These are phyloP conservation scores for Oryza meyeriana DNA, from an alignment of 176 grass and related monocot genomes.

Conservation along the genomic window DNA sequence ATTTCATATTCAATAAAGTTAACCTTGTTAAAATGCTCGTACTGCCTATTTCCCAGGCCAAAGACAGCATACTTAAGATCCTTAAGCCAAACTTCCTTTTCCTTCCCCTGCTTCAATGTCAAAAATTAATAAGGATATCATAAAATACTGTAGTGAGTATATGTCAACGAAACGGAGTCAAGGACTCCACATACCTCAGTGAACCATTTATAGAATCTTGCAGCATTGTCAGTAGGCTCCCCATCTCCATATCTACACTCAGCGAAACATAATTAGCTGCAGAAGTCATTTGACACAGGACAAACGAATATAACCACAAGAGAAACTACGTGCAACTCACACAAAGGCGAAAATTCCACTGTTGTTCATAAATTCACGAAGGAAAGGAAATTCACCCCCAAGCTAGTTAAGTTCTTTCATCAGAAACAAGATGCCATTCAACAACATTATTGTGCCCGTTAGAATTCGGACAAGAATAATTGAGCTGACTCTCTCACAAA, in stretches of 20 bases:
- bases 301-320: not conserved
- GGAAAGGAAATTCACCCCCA: not conserved
- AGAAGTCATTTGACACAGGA: not conserved
- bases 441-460: not conserved
- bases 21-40: constrained; percentile 99
- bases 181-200: constrained; percentile 59
- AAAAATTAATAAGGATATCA: constrained; percentile 30
- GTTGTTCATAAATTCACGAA: not conserved
- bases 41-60: constrained; percentile 91
- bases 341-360: not conserved
- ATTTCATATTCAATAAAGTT: constrained; percentile 8
- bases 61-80: constrained; percentile 90
- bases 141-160: not conserved
- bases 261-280: not conserved
- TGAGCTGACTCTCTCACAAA: not conserved
- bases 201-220: constrained; percentile 96
- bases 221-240: constrained; percentile 95
- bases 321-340: not conserved
- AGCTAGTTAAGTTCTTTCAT: not conserved
- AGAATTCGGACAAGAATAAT: not conserved
- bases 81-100: constrained; percentile 64
- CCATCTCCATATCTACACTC: constrained; percentile 76
- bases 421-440: not conserved
- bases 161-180: not conserved
- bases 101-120: constrained; percentile 53